phyloP scores from a whole-genome alignment of 140 eudicot species.

The Senecio squalidus region DNA sequence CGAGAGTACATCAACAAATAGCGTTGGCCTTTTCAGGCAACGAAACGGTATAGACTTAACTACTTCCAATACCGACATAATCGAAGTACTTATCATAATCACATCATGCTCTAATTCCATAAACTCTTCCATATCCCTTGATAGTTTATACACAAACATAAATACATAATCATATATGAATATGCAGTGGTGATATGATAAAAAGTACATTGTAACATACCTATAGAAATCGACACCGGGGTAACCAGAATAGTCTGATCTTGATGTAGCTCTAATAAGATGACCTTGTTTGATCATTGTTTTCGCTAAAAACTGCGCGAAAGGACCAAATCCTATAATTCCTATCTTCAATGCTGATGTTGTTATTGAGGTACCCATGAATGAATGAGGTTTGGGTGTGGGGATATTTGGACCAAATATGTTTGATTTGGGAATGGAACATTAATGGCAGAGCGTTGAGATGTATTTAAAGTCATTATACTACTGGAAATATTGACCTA shows the following conservation, averaged over 20 bases:
- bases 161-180: not conserved
- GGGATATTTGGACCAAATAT: too few species aligned
- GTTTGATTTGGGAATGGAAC: too few species aligned
- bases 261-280: conserved; percentile 51
- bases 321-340: conserved; percentile 68
- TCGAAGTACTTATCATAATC: conserved; percentile 68
- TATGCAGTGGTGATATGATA: not conserved
- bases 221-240: conserved; percentile 45
- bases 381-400: not conserved
- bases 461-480: not conserved
- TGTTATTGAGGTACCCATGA: conserved; percentile 22
- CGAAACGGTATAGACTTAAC: conserved; percentile 57
- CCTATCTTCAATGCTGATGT: conserved; percentile 43
- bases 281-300: conserved; percentile 78
- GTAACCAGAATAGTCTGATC: conserved; percentile 53
- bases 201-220: conserved; percentile 17
- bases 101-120: conserved; percentile 58
- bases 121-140: conserved; percentile 46
- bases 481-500: not conserved
- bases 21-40: conserved; percentile 36
- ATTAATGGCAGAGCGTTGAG: not conserved
- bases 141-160: not conserved
- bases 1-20: conserved; percentile 78
- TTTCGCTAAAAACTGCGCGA: conserved; percentile 61
- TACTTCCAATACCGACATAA: conserved; percentile 49